Evolutionary conservation across 208 protist species (phyloP).

Genomic region (Endotrypanum monterogeii): DNA sequence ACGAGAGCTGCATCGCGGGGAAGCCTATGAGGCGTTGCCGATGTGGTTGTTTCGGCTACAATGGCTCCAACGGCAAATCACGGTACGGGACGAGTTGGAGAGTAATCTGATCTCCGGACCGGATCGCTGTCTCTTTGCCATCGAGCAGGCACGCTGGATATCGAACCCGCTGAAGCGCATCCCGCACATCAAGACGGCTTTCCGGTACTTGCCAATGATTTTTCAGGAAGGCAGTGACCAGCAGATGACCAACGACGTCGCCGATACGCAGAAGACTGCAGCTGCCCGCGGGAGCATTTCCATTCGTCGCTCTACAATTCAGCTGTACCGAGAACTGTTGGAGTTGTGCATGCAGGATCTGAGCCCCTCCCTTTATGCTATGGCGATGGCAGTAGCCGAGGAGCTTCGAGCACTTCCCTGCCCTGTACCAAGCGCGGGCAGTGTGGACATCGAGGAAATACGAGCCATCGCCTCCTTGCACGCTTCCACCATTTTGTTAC

Average conservation of each 20-base stretch:
- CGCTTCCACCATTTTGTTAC: conserved; percentile 23
- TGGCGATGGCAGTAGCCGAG: conserved; percentile 60
- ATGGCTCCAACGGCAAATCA: conserved; percentile 33
- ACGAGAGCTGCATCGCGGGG: conserved; percentile 16
- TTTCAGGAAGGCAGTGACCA: not conserved
- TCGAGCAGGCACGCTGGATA: conserved; percentile 29
- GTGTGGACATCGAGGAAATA: conserved; percentile 21
- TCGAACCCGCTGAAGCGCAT: conserved; percentile 31
- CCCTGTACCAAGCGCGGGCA: conserved; percentile 8
- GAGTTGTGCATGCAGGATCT: conserved; percentile 59
- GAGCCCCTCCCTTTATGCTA: conserved; percentile 45
- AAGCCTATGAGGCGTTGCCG: not conserved
- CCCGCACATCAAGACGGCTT: conserved; percentile 28
- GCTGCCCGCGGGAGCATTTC: not conserved
- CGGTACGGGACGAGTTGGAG: conserved; percentile 25
- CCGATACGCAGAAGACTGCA: conserved; percentile 1
- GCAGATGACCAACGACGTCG: not conserved
- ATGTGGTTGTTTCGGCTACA: conserved; percentile 19
- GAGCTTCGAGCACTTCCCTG: conserved; percentile 43
- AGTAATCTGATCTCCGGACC: conserved; percentile 18
- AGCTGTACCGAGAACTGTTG: conserved; percentile 71
- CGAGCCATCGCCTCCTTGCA: conserved; percentile 32
- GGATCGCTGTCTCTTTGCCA: conserved; percentile 30
- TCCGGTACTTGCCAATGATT: conserved; percentile 27
- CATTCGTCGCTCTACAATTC: conserved; percentile 37